Conservation (phyloP, 306 rosid species). For the Mucuna pruriens region DNA sequence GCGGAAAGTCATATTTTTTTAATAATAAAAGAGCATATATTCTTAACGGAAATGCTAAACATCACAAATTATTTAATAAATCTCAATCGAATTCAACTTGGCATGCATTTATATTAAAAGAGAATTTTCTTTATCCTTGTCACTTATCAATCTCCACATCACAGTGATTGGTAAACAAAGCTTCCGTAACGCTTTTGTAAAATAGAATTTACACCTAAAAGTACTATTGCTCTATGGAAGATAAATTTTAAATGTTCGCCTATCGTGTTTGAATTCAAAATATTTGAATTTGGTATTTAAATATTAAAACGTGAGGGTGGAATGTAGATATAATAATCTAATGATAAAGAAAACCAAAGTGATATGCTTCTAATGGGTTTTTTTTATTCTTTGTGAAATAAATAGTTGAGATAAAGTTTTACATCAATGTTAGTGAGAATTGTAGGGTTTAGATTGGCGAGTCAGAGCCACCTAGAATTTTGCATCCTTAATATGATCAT, state of each 20-base stretch:
- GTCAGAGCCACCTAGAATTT: not conserved
- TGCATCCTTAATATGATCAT: not conserved
- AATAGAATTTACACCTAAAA: not conserved
- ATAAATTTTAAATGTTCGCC: not conserved
- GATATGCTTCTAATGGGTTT: not conserved
- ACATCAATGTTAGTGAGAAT: not conserved
- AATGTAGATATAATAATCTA: not conserved
- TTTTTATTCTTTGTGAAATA: not conserved
- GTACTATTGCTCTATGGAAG: not conserved
- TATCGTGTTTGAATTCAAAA: constrained; percentile 25
- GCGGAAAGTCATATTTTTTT: not conserved
- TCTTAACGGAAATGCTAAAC: constrained; percentile 14
- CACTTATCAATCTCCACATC: not conserved
- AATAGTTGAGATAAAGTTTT: not conserved
- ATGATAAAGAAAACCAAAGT: not conserved
- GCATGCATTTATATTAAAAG: not conserved
- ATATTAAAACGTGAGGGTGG: not conserved
- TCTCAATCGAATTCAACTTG: not conserved
- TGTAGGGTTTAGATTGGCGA: not conserved
- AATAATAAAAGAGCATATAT: constrained; percentile 28
- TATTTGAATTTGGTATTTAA: not conserved
- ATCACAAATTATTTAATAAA: not conserved
- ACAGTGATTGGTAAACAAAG: not conserved
- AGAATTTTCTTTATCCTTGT: constrained; percentile 19
- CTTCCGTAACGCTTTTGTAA: constrained; percentile 1